Evolutionary conservation across 495 filamentous ascomycete genomes (phyloP), one percentile per base, ranked within the genome.

Genomic region (Xylaria bambusicola): DNA sequence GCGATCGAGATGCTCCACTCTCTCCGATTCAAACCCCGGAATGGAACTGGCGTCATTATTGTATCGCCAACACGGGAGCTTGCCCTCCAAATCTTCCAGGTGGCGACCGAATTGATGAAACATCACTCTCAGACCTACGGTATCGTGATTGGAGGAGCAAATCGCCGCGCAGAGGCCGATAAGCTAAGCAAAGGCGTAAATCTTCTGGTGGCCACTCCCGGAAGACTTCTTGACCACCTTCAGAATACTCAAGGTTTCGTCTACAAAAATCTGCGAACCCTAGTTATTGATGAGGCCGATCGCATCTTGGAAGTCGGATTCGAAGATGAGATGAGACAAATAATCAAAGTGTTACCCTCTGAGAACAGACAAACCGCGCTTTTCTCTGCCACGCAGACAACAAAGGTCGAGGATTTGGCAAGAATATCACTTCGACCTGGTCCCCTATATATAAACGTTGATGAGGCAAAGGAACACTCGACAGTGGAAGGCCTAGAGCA

Each of bases 271-370:
- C 71, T 97, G 52, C 90, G 87, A 68, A 87, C 90, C 6, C 76
- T 98, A 7, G 83, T 98, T 38, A 94, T 96, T 60, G 91, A 96
- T 66, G 92, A 96, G 70, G 93, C 93, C 20, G 93, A 97, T 67
- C 85, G 92, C 46, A 98, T 97, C 59, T 78, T 98, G 29, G 94
- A 98, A 77, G 89, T 97, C 58, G 94, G 94, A 60, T 98, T 98
- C 79, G 94, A 98, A 68, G 95, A 98, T 66, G 94, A 98, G 73
- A 96, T 97, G 91, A 84, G 91, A 50, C 91, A 96, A 71, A 96
- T 98, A 66, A 84, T 98, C 71, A 97, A 96, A 78, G 95, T 98
- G 52, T 80, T 98, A 15, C 94, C 94, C 24, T 86, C 85, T 59
- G 88, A 93, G 35, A 88, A 93, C 56, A 81, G 95, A 38, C 94